Conservation (phyloP, 2,329 filamentous ascomycete species). For the Xylariomycetidae sp. region DNA sequence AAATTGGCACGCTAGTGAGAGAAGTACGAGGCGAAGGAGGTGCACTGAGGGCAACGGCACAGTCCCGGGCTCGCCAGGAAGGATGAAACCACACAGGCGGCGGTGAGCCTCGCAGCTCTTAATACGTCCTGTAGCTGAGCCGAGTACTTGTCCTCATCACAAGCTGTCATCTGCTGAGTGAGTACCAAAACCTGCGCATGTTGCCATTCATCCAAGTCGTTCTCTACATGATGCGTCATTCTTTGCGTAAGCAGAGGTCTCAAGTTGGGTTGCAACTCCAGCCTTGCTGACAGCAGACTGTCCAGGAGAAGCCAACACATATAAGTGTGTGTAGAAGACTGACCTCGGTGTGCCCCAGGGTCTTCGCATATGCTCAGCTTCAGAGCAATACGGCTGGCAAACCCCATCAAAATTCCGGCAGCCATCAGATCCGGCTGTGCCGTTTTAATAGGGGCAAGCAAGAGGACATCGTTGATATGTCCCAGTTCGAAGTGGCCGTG, state of each 20-base stretch:
- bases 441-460: conserved; percentile 61
- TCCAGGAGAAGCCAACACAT: conserved; percentile 62
- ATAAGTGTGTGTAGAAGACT: conserved; percentile 36
- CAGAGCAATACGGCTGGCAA: conserved; percentile 53
- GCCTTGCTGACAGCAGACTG: conserved; percentile 47
- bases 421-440: conserved; percentile 49
- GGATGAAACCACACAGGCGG: conserved; percentile 7
- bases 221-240: conserved; percentile 48
- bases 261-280: conserved; percentile 47
- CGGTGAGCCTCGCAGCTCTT: conserved; percentile 5
- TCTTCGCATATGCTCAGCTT: conserved; percentile 35
- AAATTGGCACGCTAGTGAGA: conserved; percentile 8
- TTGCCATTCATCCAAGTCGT: conserved; percentile 70
- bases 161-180: background rate
- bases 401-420: conserved; percentile 62
- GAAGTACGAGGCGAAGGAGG: conserved; percentile 14
- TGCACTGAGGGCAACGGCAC: conserved; percentile 13
- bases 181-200: conserved; percentile 28
- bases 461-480: conserved; percentile 51
- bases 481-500: conserved; percentile 44
- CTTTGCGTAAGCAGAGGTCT: conserved; percentile 40
- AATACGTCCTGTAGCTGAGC: conserved; percentile 10
- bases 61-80: conserved; percentile 10
- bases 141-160: conserved; percentile 9
- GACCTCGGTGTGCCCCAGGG: conserved; percentile 14